Base-by-base conservation (phyloP, 805 yeast genomes). In the Priceomyces carsonii region DNA sequence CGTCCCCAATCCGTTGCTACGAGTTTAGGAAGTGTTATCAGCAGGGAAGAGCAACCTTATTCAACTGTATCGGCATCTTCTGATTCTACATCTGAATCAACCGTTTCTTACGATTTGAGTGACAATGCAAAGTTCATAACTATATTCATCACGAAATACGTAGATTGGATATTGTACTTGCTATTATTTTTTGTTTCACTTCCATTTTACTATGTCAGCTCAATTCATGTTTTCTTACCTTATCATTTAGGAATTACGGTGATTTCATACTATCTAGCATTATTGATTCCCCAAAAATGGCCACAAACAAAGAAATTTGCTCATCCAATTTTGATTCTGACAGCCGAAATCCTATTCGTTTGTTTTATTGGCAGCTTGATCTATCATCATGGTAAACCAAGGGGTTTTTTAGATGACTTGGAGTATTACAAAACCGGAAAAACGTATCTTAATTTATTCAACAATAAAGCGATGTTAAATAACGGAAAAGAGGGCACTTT, bases 281-380 rank as follows among this genome's bases (percentile, higher is more conserved):
- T 75, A 23, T 57, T 71, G 15, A 63, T 75, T 14, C 71, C 81
- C 3, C 53, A 56, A 33, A 56, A 49, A 25, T 65, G 56, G 79
- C 48, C 76, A 63, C 16, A 66, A 48, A 39, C 73, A 49, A 60
- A 72, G 69, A 51, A 71, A 60, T 52, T 73, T 65, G 67, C 84
- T 10, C 93, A 85, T 51, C 95, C 95, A 0, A 83, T 85, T 21
- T 61, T 85, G 32, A 66, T 82, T 19, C 76, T 81, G 42, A 82
- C 87, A 5, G 79, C 75, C 1, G 47, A 73, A n/a, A 74, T 82
- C n/a, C 66, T 83, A 48, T 63, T 85, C 18, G 66, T 79, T 8
- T 80, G 79, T 47, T 82, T 75, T 52, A 70, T 85, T 7, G 73
- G 82, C 10, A 72, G 80, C 4, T 47, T 77, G 39, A 81, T 83